Evolutionary conservation across 2,329 filamentous ascomycete genomes (phyloP), one percentile per base, ranked within the genome.

Genomic region (Aspergillus persii): DNA sequence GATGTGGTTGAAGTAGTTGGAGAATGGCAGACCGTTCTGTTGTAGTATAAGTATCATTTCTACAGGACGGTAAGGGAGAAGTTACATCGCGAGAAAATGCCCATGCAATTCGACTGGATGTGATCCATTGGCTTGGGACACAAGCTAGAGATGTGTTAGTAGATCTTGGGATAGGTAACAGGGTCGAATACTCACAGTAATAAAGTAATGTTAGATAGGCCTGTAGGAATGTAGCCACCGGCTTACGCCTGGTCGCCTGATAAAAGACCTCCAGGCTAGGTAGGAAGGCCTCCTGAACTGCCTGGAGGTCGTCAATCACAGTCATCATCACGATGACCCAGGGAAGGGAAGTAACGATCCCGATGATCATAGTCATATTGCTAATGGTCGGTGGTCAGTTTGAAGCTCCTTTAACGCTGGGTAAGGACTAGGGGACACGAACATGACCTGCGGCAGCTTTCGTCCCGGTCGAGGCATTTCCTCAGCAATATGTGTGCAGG

Each of bases 71-170:
- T 41, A 15, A 41, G 12, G 36, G 36, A 15, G 36, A 4, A 39
- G 8, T 31, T 56, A 70, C 69, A 56, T 74, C 72, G 29, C 72
- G 61, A 6, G 72, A 64, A 56, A 73, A 75, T 1, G 72, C 72
- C 72, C 72, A 75, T 2, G 71, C 63, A 12, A 74, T 60, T 5
- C 71, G 68, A 26, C 72, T 69, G 39, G 63, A 65, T 2, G 69
- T 71, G n/a, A 74, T 63, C 70, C 68, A 74, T 56, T 73, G 67
- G 33, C 63, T 62, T 8, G 66, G 69, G 12, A 74, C 59, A 26
- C 61, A 67, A 1, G 66, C 66, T 68, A 49, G 27, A 53, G n/a
- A 9, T 4, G 11, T 46, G 18, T 41, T n/a, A 23, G 36, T 27
- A 30, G 36, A 8, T 23, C 26, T 3, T 11, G 2, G n/a, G 12